These are phyloP conservation scores for Penicillium angulare DNA, from an alignment of 495 filamentous ascomycete genomes.

Conservation along the genomic window DNA sequence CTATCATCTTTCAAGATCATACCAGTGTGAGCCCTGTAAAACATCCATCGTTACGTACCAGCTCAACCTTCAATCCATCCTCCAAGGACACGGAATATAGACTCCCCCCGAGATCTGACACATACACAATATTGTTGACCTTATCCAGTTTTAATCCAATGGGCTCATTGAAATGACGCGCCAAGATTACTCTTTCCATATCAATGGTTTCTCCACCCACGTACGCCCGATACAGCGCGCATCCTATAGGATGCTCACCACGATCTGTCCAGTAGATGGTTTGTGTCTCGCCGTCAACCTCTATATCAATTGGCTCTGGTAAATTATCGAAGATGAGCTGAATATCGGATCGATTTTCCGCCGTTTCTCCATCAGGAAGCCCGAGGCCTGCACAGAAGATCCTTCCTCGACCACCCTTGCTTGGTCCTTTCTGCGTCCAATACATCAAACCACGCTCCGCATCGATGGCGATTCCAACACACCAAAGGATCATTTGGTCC, in stretches of 20 bases:
- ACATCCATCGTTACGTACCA: constrained; percentile 25
- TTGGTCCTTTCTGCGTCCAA: constrained; percentile 57
- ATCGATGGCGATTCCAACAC: constrained; percentile 51
- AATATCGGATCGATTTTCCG: constrained; percentile 37
- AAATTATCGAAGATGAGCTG: constrained; percentile 38
- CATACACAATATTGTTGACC: constrained; percentile 38
- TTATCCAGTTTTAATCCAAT: constrained; percentile 42
- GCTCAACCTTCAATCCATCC: constrained; percentile 34
- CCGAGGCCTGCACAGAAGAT: constrained; percentile 48
- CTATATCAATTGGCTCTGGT: constrained; percentile 57
- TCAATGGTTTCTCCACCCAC: constrained; percentile 16
- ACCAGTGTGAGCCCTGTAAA: constrained; percentile 29
- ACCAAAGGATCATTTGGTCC: constrained; percentile 45
- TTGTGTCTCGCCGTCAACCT: constrained; percentile 37
- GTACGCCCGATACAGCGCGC: constrained; percentile 24
- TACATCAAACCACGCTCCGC: constrained; percentile 42
- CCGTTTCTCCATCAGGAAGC: constrained; percentile 27
- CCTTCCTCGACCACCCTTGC: constrained; percentile 42
- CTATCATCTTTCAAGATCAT: no score
- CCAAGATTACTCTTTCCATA: constrained; percentile 32
- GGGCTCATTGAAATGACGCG: constrained; percentile 42
- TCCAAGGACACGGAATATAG: constrained; percentile 46
- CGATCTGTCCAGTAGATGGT: constrained; percentile 56
- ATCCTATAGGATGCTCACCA: constrained; percentile 42
- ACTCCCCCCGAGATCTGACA: constrained; percentile 45